Conservation (phyloP, 805 yeast species). For the Candida ponderosae region DNA sequence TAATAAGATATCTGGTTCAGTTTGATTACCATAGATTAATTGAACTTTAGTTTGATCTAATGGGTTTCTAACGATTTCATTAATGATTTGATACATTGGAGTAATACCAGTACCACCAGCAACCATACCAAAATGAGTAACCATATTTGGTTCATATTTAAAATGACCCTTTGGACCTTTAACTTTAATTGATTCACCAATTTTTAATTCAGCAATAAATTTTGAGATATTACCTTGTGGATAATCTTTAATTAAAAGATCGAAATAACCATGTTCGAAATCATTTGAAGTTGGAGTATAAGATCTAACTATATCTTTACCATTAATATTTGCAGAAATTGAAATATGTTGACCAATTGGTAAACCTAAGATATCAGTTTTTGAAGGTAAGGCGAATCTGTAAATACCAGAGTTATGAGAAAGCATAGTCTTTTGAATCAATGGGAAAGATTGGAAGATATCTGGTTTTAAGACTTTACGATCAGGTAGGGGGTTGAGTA, state of each 20-base stretch:
- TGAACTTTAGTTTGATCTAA: slow-evolving; percentile 69
- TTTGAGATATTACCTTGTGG: slow-evolving; percentile 80
- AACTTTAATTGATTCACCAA: slow-evolving; percentile 74
- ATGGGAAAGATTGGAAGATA: slow-evolving; percentile 69
- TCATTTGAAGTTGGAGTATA: slow-evolving; percentile 87
- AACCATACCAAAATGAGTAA: slow-evolving; percentile 71
- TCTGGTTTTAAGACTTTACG: slow-evolving; percentile 50
- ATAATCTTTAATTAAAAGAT: slow-evolving; percentile 78
- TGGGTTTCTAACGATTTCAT: slow-evolving; percentile 71
- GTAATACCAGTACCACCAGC: slow-evolving; percentile 98
- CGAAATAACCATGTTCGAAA: slow-evolving; percentile 74
- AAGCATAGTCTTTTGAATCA: slow-evolving; percentile 66
- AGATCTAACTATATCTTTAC: slow-evolving; percentile 74
- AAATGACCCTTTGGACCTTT: slow-evolving; percentile 91
- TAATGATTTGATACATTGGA: slow-evolving; percentile 90
- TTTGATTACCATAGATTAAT: slow-evolving; percentile 75
- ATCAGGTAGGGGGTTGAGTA: slow-evolving; percentile 3
- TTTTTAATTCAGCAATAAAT: slow-evolving; percentile 57
- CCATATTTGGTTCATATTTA: slow-evolving; percentile 75
- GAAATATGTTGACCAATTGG: slow-evolving; percentile 94
- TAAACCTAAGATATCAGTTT: slow-evolving; percentile 70
- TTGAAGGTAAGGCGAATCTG: slow-evolving; percentile 74
- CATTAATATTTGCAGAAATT: slow-evolving; percentile 67
- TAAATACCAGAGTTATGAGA: slow-evolving; percentile 78
- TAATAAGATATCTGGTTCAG: slow-evolving; percentile 73